A percentile compares a stretch with the other conserved stretches of the same genome.
phyloP scores from a whole-genome alignment of 2,329 filamentous ascomycete species.

The Aureobasidium namibiae region DNA sequence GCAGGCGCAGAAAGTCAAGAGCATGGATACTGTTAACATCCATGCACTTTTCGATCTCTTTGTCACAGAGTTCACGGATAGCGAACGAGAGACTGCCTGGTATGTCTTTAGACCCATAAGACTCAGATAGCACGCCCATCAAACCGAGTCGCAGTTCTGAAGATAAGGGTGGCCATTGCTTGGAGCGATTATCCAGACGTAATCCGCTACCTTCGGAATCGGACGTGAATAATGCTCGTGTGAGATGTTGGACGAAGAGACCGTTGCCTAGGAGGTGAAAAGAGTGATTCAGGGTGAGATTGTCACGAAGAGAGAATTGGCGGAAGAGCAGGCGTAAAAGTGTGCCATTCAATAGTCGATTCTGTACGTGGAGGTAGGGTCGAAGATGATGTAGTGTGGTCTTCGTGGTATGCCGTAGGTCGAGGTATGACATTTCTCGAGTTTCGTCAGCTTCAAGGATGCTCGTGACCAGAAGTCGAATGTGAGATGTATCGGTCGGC shows the following conservation, averaged over 20 bases:
- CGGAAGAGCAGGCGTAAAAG: conserved; percentile 71
- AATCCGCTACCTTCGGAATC: conserved; percentile 73
- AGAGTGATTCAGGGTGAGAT: conserved; percentile 65
- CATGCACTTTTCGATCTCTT: conserved; percentile 76
- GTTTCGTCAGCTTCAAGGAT: not conserved
- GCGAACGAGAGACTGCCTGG: conserved; percentile 55
- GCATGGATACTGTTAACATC: conserved; percentile 76
- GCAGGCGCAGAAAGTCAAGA: conserved; percentile 83
- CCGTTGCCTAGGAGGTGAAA: conserved; percentile 84
- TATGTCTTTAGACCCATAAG: conserved; percentile 44
- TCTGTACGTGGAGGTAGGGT: conserved; percentile 54
- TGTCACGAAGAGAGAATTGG: conserved; percentile 60
- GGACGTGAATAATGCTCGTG: conserved; percentile 76
- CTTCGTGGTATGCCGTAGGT: not conserved
- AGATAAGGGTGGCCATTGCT: conserved; percentile 78
- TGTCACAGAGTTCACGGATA: conserved; percentile 68
- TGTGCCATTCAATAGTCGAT: conserved; percentile 66
- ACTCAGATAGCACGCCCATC: conserved; percentile 76
- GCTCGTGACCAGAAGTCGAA: not conserved
- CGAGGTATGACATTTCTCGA: not conserved
- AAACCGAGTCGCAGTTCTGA: conserved; percentile 85
- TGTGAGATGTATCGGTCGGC: not conserved
- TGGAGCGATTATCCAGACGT: conserved; percentile 64
- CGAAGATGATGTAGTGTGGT: not conserved
- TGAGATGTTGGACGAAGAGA: conserved; percentile 69